These are phyloP conservation scores for Bipolaris cookei DNA, from an alignment of 2,329 filamentous ascomycete genomes.

Conservation along the genomic window DNA sequence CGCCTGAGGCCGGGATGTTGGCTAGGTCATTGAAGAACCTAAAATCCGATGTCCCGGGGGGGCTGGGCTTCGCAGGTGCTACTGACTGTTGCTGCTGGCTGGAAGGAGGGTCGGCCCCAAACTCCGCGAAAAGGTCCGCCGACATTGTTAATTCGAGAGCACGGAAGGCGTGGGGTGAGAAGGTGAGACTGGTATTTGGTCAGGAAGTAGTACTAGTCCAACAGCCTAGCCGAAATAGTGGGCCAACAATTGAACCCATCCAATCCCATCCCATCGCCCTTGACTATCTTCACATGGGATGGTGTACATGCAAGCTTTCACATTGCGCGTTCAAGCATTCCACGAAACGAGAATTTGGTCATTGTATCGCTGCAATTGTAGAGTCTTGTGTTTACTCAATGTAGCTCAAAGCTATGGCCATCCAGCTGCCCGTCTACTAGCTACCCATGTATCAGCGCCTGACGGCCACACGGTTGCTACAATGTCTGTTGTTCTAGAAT, in stretches of 20 bases:
- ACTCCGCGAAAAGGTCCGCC: conserved; percentile 47
- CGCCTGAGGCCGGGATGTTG: conserved; percentile 21
- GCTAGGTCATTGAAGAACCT: conserved; percentile 46
- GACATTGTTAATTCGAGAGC: conserved; percentile 34
- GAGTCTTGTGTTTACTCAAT: not conserved
- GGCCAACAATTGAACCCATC: conserved; percentile 7
- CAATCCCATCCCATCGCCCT: not conserved
- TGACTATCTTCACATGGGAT: not conserved
- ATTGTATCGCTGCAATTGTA: not conserved
- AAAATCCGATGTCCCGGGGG: conserved; percentile 32
- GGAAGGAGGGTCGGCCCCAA: conserved; percentile 28
- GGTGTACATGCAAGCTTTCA: not conserved
- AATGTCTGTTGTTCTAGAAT: too few species aligned
- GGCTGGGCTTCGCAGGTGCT: not conserved
- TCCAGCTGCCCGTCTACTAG: too few species aligned
- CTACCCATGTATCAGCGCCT: too few species aligned
- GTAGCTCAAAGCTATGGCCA: too few species aligned
- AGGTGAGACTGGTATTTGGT: conserved; percentile 17
- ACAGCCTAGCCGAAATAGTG: conserved; percentile 26
- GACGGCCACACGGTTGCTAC: too few species aligned
- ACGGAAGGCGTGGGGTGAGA: conserved; percentile 12
- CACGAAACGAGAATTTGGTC: too few species aligned
- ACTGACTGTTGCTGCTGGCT: conserved; percentile 21
- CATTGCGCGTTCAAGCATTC: too few species aligned
- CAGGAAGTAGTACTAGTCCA: conserved; percentile 18